Base-by-base conservation (phyloP, 129 eudicot genomes). In the Heracleum sosnowskyi region DNA sequence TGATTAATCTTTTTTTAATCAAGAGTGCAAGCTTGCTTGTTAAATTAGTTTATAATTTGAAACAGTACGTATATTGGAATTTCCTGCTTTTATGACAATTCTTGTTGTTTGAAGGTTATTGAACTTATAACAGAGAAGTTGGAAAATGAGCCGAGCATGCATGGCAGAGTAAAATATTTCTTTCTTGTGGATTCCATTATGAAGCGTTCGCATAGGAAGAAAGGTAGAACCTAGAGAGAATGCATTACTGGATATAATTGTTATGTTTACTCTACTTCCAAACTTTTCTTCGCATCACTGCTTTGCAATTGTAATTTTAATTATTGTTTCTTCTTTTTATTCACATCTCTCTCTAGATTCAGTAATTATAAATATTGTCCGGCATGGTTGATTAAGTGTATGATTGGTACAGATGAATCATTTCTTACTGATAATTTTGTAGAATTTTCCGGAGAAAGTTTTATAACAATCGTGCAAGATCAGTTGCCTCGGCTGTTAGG, bases 311-410 rank as follows among this genome's bases (percentile, higher is more conserved):
- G 64, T 55, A 2, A 53, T 5, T 55, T 3, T 55, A 1, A 24
- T 24, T 12, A 22, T 8, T 55, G 64, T 24, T 55, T 55, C 29
- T 55, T 24, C 29, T 55, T 2, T 24, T 22, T 55, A 17, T 49
- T 49, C 57, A 4, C 57, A 16, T 49, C 24, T 17, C 57, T 49
- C 17, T 16, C 22, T 3, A 17, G 7, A 49, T 49, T 17, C n/a
- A 3, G 22, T 46, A 46, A 46, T 53, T 53, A n/a, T 20, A 46
- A 44, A 44, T 11, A 46, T 68, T 35, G 80, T 78, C 77, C 89
- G 91, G 98, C 35, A 81, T 86, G 77, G 96, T 96, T n/a, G 96
- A 96, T 55, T 92, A 92, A 34, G 84, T 96, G 98, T 24, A 55
- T 88, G 75, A 34, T n/a, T 44, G 62, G 70, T 36, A 69, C 26